Base-by-base conservation (phyloP, 495 filamentous ascomycete species). In the Penicillium bovifimosum region DNA sequence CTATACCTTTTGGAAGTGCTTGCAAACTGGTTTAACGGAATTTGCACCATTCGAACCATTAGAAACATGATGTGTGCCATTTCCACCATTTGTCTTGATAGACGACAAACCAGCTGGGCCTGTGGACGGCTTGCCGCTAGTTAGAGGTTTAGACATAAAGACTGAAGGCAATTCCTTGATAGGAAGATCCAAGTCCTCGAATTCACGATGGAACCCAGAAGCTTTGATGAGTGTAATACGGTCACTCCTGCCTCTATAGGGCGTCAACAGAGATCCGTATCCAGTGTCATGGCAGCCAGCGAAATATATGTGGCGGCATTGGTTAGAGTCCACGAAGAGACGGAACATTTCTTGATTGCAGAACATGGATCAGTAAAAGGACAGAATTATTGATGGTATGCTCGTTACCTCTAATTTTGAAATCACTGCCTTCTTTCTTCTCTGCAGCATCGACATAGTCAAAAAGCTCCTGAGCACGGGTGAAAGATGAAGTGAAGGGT, bases 221-320 rank as follows among this genome's bases (percentile, higher is more conserved):
- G 70, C 64, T 55, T 73, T 74, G 36, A 86, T 61, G 11, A 85
- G 71, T 6, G 80, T 82, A 44, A 85, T 74, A 18, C 76, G 73
- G 45, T 71, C 67, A 34, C 66, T 57, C 44, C 63, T 65, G 28
- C 69, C 70, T 29, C 65, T 63, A 53, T 79, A 80, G 11, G 76
- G 78, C 10, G 76, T 77, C 11, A 87, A 56, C 33, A 80, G 65
- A 11, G 77, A 74, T 14, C 80, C 64, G 64, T 85, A 86, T 31
- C 77, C 77, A 11, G 70, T 71, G 52, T 87, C 81, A 48, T 86
- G 81, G 54, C 82, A 86, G 32, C 76, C 78, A 7, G 80, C 83
- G 47, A 83, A 83, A 58, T 81, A 80, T 32, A 87, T 81, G 64
- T 86, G 82, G 46, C 79, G 81, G 72, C 84, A 87, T 56, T 85